phyloP scores from a whole-genome alignment of 139 green algal species.

The Desmodesmus armatus region DNA sequence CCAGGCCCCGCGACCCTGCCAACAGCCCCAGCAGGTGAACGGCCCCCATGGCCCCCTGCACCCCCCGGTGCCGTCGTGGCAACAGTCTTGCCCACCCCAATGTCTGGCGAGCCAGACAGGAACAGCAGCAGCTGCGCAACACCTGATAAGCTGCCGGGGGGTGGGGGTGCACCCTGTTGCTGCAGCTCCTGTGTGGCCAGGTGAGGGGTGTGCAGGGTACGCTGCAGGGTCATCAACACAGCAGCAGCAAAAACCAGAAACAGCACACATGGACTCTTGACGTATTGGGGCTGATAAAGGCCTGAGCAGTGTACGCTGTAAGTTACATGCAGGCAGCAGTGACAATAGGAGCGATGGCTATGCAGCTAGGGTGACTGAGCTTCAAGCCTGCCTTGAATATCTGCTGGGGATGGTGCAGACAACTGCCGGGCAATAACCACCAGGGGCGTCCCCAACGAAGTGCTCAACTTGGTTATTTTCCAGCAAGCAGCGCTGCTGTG shows the following conservation, averaged over 20 bases:
- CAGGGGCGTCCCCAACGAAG: no score
- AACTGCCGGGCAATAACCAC: no score
- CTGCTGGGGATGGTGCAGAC: no score
- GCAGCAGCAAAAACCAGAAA: neutral
- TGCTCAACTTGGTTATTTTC: no score
- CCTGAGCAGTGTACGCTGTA: no score
- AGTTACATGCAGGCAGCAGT: no score
- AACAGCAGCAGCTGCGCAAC: conserved; percentile 35
- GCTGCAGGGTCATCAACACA: conserved; percentile 15
- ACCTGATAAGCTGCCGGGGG: neutral
- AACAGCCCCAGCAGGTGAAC: neutral
- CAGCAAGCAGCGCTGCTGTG: no score
- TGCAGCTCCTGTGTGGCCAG: neutral
- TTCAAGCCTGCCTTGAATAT: no score
- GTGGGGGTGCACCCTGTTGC: neutral
- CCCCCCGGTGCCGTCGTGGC: neutral
- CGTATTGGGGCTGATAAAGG: no score
- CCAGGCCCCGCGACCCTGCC: neutral
- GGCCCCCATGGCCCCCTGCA: conserved; percentile 23
- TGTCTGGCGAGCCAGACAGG: conserved; percentile 68
- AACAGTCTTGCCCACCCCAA: conserved; percentile 57
- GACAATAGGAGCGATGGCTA: no score
- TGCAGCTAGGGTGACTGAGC: no score
- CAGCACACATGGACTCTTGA: conserved; percentile 29
- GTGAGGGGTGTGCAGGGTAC: neutral